Conservation (phyloP, 306 rosid species). For the Datisca glomerata region DNA sequence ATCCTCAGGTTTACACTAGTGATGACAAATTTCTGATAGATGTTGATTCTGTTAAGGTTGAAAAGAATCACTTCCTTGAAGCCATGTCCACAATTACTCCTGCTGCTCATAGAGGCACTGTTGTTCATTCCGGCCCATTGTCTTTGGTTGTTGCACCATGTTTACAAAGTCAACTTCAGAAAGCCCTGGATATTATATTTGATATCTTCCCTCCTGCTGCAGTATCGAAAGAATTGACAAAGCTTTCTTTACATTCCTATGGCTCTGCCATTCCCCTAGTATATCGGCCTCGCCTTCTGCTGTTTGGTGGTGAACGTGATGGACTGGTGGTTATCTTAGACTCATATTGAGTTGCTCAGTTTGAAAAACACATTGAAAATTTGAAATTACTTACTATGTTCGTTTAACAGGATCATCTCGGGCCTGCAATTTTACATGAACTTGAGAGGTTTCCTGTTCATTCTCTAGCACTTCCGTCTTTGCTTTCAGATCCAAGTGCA, state of each 20-base stretch:
- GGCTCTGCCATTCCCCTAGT: constrained; percentile 93
- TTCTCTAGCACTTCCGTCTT: constrained; percentile 89
- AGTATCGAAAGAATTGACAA: constrained; percentile 56
- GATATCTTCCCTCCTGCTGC: constrained; percentile 63
- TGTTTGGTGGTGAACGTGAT: constrained; percentile 82
- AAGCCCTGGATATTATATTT: constrained; percentile 51
- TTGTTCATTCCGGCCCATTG: constrained; percentile 89
- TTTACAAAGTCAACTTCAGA: constrained; percentile 56
- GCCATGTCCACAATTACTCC: constrained; percentile 98
- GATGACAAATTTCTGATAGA: constrained; percentile 94
- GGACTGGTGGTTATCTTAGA: constrained; percentile 81
- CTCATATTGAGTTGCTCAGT: constrained; percentile 17
- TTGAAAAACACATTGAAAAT: constrained; percentile 20
- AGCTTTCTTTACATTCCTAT: constrained; percentile 79
- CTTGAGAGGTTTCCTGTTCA: constrained; percentile 95
- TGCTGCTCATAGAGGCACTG: constrained; percentile 95
- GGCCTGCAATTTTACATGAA: constrained; percentile 95
- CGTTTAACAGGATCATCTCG: constrained; percentile 99
- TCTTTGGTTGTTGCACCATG: constrained; percentile 86
- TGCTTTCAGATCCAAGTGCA: constrained; percentile 96
- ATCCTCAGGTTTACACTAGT: constrained; percentile 91
- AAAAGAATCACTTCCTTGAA: constrained; percentile 79
- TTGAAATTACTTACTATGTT: constrained; percentile 91
- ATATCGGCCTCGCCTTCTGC: constrained; percentile 83
- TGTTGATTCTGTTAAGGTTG: constrained; percentile 81